Evolutionary conservation across 768 basidiomycete genomes (phyloP), one percentile per base, ranked within the genome.

Genomic region (Termitomyces sp.): DNA sequence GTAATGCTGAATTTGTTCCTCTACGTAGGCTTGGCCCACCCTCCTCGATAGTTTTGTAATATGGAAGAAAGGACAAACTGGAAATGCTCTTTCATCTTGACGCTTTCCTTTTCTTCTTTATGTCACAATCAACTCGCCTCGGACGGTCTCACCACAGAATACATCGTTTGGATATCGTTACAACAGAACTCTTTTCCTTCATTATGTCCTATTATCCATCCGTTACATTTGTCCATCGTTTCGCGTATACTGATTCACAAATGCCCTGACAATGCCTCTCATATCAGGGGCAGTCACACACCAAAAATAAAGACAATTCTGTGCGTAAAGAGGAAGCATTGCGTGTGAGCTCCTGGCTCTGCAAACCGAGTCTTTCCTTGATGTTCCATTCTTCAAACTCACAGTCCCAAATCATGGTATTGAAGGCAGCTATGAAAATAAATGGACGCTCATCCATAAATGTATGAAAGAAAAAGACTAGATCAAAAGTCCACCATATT

Each of bases 41-140:
- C 74, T 91, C 60, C 71, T 92, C 46, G 91, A 93, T 64, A 85
- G 90, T 60, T 93, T 92, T 65, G 88, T 85, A 5, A 67, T 67
- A 2, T 90, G 85, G 87, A 90, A 86, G 67, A 78, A 74, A 61
- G 61, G 54, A 3, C 52, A 59, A 33, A 30, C 52, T 8, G 33
- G 22, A 20, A 55, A 60, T 35, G 43, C n/a, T 24, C 14, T 48
- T 45, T 49, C 30, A 18, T 44, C 43, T 47, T 45, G 10, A 55
- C 11, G 54, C 22, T 24, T 18, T 51, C 1, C 9, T 35, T 33
- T 35, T 30, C 9, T 50, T 18, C 20, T 36, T 24, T 24, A 11
- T 22, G 1, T 35, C 32, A 49, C 20, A 35, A 35, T 22, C 22
- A 16, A 24, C 5, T 51, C 22, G 16, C 36, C 20, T 20, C 30